These are phyloP conservation scores for Fusarium sulawesiense DNA, from an alignment of 2,329 filamentous ascomycete species.

Conservation along the genomic window DNA sequence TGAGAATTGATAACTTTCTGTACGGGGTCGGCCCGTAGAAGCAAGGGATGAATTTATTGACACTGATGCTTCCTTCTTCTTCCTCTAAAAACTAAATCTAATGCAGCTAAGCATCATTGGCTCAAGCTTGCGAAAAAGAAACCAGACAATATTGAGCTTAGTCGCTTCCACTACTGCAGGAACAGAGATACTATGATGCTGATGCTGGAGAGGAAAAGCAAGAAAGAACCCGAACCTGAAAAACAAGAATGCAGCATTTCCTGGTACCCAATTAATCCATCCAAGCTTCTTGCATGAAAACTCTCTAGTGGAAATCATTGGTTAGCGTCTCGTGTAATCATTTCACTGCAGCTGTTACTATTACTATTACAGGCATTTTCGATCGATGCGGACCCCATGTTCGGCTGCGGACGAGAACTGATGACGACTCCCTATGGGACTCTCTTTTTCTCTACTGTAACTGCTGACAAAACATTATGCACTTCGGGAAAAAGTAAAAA, in stretches of 20 bases:
- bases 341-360: slow-evolving; percentile 2
- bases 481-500: neutral
- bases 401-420: slow-evolving; percentile 16
- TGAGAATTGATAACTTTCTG: neutral
- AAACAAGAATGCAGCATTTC: slow-evolving; percentile 27
- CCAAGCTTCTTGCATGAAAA: slow-evolving; percentile 29
- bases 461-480: slow-evolving; percentile 25
- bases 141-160: slow-evolving; percentile 34
- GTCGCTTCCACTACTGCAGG: slow-evolving; percentile 44
- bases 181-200: slow-evolving; percentile 26
- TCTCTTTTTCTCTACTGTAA: neutral
- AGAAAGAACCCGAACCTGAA: neutral
- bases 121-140: slow-evolving; percentile 8
- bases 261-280: slow-evolving; percentile 19
- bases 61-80: neutral
- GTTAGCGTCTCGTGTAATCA: slow-evolving; percentile 32
- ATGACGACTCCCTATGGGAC: slow-evolving; percentile 29
- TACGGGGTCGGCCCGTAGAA: neutral
- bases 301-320: slow-evolving; percentile 20
- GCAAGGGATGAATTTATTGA: neutral
- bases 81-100: neutral
- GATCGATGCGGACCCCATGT: slow-evolving; percentile 30
- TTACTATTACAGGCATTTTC: slow-evolving; percentile 5
- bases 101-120: slow-evolving; percentile 7
- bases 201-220: neutral